Evolutionary conservation across 495 filamentous ascomycete species (phyloP), one percentile per base, ranked within the genome.

Genomic region (Lophiotrema nucula): DNA sequence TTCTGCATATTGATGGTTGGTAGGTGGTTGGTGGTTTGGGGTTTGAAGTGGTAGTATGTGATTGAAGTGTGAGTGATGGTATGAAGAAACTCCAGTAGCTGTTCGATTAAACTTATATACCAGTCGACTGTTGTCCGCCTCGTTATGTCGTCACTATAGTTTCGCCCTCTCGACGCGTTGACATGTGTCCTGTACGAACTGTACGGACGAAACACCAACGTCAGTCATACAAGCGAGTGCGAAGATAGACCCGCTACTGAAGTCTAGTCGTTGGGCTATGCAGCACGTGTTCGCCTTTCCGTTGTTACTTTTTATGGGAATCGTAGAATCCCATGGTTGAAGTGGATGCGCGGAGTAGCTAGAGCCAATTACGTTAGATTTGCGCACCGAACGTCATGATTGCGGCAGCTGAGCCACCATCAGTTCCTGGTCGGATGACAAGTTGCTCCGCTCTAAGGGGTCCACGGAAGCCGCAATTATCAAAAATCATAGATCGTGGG

Each of bases 1-100:
- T 70, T 70, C 56, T 64, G 60, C 61, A 61, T 67, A 18, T n/a
- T 65, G 31, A 45, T 13, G 35, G 38, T 23, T n/a, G n/a, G n/a
- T n/a, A n/a, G n/a, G n/a, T n/a, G n/a, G n/a, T n/a, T n/a, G 11
- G 39, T 46, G 22, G 48, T 53, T 50, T 26, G n/a, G 25, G 16
- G 26, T 13, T 16, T 21, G 23, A 35, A 12, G 27, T 39, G 16
- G 21, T 44, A 28, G 15, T 16, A 44, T 16, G 16, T 16, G 27
- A 15, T 27, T 44, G 25, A 24, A 18, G 28, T 24, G 24, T 28
- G 13, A 33, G 28, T 41, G 4, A 25, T 46, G 39, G 18, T 25
- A 28, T 23, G 35, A 15, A 12, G 19, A 27, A 55, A 35, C 11
- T 18, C 24, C 1, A 6, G 46, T 22, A 48, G n/a, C 31, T n/a